A percentile compares a stretch with the other conserved stretches of the same genome.
Evolutionary conservation across 208 protist genomes (phyloP).

Genomic region (Trypanosoma vivax): DNA sequence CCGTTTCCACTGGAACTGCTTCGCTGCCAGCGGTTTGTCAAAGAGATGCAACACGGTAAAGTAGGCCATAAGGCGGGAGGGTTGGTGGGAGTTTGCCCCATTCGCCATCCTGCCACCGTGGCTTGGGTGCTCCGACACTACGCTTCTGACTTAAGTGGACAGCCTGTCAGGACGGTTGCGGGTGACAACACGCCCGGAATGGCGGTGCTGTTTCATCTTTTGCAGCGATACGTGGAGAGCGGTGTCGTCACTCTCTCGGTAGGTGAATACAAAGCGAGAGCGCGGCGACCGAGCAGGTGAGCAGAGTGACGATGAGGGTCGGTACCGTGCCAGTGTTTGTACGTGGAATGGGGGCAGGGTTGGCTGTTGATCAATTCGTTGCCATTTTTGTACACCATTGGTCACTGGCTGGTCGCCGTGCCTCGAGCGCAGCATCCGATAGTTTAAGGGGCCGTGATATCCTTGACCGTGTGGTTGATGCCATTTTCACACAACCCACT

Average conservation of each 20-base stretch:
- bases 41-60: constrained; percentile 1
- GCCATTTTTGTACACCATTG: neutral
- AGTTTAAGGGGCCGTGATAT: constrained; percentile 1
- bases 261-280: neutral
- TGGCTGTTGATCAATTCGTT: constrained; percentile 14
- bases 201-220: constrained; percentile 12
- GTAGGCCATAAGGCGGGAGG: neutral
- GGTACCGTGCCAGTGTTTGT: neutral
- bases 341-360: constrained; percentile 3
- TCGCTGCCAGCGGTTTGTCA: constrained; percentile 5
- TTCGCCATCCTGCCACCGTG: constrained; percentile 15
- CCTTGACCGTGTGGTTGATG: constrained; percentile 10
- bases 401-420: neutral
- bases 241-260: constrained; percentile 11
- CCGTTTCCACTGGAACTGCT: constrained; percentile 16
- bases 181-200: no score
- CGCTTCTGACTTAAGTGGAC: no score
- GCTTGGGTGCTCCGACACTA: constrained; percentile 10
- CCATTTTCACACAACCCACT: neutral
- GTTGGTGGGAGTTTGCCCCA: neutral
- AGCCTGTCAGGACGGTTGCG: no score
- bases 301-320: neutral
- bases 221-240: constrained; percentile 7
- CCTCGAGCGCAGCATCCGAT: neutral
- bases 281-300: neutral